phyloP scores from a whole-genome alignment of 2,329 filamentous ascomycete species.

The Colletotrichum gloeosporioides region DNA sequence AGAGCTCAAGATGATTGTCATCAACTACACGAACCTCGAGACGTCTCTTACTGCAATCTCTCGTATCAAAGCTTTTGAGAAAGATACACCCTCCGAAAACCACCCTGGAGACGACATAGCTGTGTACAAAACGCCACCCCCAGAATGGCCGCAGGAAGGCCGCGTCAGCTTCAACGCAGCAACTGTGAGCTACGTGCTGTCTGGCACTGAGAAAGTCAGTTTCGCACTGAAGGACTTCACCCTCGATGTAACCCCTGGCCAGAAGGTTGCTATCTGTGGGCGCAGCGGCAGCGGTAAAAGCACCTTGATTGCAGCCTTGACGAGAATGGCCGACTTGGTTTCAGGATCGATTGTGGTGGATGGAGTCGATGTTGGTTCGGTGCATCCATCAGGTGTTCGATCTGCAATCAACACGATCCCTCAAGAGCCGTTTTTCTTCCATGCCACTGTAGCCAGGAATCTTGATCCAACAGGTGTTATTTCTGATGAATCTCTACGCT shows the following conservation, averaged over 20 bases:
- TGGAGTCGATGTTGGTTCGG: background rate
- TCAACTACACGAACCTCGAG: constrained; percentile 40
- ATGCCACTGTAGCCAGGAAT: background rate
- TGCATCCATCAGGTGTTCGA: background rate
- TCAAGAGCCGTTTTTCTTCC: background rate
- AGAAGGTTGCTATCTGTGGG: background rate
- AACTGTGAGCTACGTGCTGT: background rate
- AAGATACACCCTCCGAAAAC: constrained; percentile 30
- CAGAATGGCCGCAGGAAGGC: background rate
- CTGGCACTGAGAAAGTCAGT: background rate
- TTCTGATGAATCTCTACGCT: background rate
- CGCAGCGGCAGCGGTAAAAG: background rate
- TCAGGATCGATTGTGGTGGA: background rate
- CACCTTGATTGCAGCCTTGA: background rate
- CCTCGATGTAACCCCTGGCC: background rate
- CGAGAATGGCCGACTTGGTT: background rate
- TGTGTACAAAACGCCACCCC: background rate
- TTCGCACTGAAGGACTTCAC: background rate
- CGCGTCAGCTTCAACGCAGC: background rate
- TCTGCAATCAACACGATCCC: background rate
- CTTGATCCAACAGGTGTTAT: background rate
- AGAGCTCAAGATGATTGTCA: constrained; percentile 34
- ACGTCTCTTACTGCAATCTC: constrained; percentile 39
- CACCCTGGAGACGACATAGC: background rate
- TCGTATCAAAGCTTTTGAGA: constrained; percentile 35